phyloP scores from a whole-genome alignment of 176 grass and related monocot genomes.

The Rhynchospora tenuis region DNA sequence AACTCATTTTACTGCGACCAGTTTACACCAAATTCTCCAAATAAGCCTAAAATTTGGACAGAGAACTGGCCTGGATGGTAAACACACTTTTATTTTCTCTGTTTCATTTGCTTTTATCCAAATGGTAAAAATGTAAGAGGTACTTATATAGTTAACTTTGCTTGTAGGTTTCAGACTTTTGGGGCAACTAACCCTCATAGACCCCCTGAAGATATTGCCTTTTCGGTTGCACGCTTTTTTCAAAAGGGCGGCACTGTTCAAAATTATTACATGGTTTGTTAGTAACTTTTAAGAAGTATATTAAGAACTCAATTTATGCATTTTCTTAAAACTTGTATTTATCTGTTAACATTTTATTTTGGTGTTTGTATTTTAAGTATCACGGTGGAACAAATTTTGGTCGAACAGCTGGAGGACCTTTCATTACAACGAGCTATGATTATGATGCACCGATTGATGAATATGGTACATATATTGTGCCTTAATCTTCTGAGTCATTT shows the following conservation, averaged over 20 bases:
- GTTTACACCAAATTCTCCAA: constrained; percentile 75
- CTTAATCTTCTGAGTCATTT: background rate
- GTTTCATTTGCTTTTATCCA: background rate
- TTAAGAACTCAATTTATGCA: background rate
- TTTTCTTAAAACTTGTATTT: constrained; percentile 4
- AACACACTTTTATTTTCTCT: background rate
- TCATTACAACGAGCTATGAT: constrained; percentile 99
- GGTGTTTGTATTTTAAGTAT: constrained; percentile 43
- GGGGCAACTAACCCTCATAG: constrained; percentile 83
- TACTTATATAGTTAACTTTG: constrained; percentile 18
- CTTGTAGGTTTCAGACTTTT: constrained; percentile 88
- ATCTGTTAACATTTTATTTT: constrained; percentile 7
- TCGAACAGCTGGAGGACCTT: constrained; percentile 89
- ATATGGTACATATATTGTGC: constrained; percentile 50
- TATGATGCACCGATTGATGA: constrained; percentile 99
- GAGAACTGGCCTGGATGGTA: constrained; percentile 99
- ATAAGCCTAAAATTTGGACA: constrained; percentile 99
- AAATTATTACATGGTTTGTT: constrained; percentile 91
- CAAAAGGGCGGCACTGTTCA: constrained; percentile 85
- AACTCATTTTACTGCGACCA: constrained; percentile 86
- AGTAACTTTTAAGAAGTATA: constrained; percentile 6
- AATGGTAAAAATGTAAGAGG: background rate
- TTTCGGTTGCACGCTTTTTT: constrained; percentile 91
- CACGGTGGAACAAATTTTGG: constrained; percentile 97
- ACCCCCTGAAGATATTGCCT: constrained; percentile 91